Base-by-base conservation (phyloP, 106 monocot species). In the Hemerocallis citrina region DNA sequence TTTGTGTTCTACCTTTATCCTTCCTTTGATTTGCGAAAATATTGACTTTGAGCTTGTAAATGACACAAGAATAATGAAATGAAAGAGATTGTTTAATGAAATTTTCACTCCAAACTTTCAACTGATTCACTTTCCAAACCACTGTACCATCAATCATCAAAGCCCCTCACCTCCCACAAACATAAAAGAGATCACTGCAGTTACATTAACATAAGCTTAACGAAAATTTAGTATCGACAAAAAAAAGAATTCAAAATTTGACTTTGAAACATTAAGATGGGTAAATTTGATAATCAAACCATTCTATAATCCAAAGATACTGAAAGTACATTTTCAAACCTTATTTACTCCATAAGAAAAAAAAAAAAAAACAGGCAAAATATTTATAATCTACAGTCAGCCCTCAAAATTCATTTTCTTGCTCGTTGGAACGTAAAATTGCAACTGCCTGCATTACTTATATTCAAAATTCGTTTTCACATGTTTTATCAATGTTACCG, bases 11-110 rank as follows among this genome's bases (percentile, higher is more conserved):
- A n/a, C 7, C 23, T 16, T 55, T 15, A 14, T 55, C 7, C 0
- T 55, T 32, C 32, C 15, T 55, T 55, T 29, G 32, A 55, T 55
- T 55, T 55, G 32, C n/a, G n/a, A n/a, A n/a, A n/a, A n/a, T 55
- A 3, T 55, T 32, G 15, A 4, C 7, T 6, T 33, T 55, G 31
- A 17, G 52, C 29, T 52, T 52, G 52, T 22, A 52, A 52, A 52
- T 29, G 29, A 52, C 52, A 28, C 13, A 29, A 12, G 52, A 52
- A 52, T 52, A 52, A 52, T 21, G 14, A 29, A 12, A 52, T 5
- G 17, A 28, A 13, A 55, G 50, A 27, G 50, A 22, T 50, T 50
- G 11, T 8, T 9, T 25, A 50, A 50, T 50, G 27, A 50, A 28
- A 23, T 27, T 8, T 10, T 8, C 15, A 13, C 8, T 41, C 15